Conservation (phyloP, 805 yeast species). For the Diddensiella caesifluorescens region DNA sequence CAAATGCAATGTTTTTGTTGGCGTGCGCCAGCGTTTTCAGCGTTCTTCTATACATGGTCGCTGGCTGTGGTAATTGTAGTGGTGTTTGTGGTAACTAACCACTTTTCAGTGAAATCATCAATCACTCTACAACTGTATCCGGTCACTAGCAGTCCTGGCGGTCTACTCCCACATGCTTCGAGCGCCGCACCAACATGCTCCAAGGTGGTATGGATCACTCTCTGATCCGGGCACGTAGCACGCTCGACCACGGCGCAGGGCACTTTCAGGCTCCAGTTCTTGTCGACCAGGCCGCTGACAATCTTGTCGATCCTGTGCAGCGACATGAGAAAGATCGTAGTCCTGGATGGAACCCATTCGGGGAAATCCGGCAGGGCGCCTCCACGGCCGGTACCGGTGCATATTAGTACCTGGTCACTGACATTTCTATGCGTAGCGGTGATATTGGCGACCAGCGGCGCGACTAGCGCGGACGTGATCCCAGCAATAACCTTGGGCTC, state of each 20-base stretch:
- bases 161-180: constrained; percentile 74
- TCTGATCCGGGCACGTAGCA: constrained; percentile 89
- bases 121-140: constrained; percentile 72
- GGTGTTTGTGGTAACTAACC: too few species aligned
- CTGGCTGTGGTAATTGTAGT: too few species aligned
- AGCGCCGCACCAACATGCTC: constrained; percentile 65
- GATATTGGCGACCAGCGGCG: constrained; percentile 74
- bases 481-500: constrained; percentile 79
- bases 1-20: constrained; percentile 22
- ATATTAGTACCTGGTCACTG: constrained; percentile 85
- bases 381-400: constrained; percentile 91
- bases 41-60: too few species aligned
- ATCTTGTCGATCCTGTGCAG: constrained; percentile 57
- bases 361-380: constrained; percentile 81
- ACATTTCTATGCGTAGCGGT: constrained; percentile 91
- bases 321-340: constrained; percentile 87
- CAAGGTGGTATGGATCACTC: constrained; percentile 71
- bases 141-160: constrained; percentile 83
- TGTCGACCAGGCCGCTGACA: constrained; percentile 38
- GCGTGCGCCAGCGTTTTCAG: too few species aligned
- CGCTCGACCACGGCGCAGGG: constrained; percentile 88
- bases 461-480: constrained; percentile 81
- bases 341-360: constrained; percentile 61
- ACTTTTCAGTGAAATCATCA: constrained; percentile 13
- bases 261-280: constrained; percentile 60